These are phyloP conservation scores for Spergularia bocconei DNA, from an alignment of 148 eudicot genomes.

Conservation along the genomic window DNA sequence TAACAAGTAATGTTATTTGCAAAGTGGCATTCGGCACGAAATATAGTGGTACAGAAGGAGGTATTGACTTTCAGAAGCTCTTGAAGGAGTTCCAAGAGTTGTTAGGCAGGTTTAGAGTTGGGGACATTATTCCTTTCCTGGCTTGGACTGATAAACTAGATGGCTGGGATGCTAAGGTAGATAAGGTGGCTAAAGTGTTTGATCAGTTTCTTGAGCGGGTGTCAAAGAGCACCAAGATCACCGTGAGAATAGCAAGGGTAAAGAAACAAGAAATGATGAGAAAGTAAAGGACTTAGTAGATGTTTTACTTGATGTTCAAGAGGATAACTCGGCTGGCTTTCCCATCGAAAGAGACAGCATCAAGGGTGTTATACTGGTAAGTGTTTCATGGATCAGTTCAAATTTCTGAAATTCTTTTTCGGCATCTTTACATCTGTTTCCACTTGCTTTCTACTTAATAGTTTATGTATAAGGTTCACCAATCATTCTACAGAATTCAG, in stretches of 20 bases:
- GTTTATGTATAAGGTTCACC: too few species aligned
- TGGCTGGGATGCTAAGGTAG: slow-evolving; percentile 49
- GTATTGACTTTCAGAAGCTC: slow-evolving; percentile 27
- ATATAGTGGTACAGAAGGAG: slow-evolving; percentile 35
- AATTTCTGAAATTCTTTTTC: too few species aligned
- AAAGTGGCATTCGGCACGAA: slow-evolving; percentile 60
- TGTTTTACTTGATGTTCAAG: slow-evolving; percentile 48
- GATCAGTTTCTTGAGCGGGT: slow-evolving; percentile 49
- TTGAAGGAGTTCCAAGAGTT: slow-evolving; percentile 33
- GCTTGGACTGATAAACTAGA: slow-evolving; percentile 44
- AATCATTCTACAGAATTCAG: too few species aligned
- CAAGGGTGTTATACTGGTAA: slow-evolving; percentile 50
- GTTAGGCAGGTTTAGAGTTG: slow-evolving; percentile 33
- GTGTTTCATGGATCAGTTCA: neutral
- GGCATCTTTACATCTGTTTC: too few species aligned
- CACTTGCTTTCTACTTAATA: too few species aligned
- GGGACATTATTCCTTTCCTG: slow-evolving; percentile 45
- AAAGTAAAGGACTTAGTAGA: slow-evolving; percentile 45
- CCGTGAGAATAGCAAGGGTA: neutral
- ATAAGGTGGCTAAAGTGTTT: slow-evolving; percentile 33
- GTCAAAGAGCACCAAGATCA: slow-evolving; percentile 28
- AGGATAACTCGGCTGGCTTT: slow-evolving; percentile 29
- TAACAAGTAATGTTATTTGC: slow-evolving; percentile 48
- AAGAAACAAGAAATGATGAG: neutral
- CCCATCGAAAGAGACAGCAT: slow-evolving; percentile 34